Percentiles rank a stretch among this genome's conserved stretches.
Evolutionary conservation across 2,329 filamentous ascomycete species (phyloP).

Genomic region (Fusarium proliferatum): DNA sequence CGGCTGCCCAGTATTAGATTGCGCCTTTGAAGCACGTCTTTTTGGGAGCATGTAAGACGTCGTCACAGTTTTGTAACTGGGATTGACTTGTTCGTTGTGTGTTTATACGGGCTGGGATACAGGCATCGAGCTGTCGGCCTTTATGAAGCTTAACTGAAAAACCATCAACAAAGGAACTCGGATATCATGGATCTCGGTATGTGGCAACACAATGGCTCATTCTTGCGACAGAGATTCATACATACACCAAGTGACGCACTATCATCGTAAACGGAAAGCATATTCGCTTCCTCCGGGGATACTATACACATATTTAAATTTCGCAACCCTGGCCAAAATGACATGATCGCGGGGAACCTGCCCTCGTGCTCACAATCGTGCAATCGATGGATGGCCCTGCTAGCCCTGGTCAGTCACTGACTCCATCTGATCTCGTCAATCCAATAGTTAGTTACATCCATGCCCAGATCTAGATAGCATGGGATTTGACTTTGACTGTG

Average conservation of each 20-base stretch:
- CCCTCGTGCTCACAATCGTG: conserved; percentile 33
- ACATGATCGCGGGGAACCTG: conserved; percentile 42
- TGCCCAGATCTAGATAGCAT: conserved; percentile 17
- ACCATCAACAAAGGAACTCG: neutral
- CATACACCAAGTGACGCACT: neutral
- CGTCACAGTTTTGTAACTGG: neutral
- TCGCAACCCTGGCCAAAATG: conserved; percentile 40
- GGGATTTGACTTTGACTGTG: conserved; percentile 17
- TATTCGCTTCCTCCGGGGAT: neutral
- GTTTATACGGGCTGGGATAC: neutral
- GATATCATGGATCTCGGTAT: conserved; percentile 8
- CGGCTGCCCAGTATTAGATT: conserved; percentile 10
- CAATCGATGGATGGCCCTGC: conserved; percentile 1
- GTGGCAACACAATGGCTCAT: conserved; percentile 24
- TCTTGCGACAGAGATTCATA: conserved; percentile 29
- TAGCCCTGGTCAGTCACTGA: neutral
- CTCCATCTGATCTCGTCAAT: conserved; percentile 1
- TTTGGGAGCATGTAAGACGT: neutral
- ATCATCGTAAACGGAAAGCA: neutral
- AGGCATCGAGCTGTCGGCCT: neutral
- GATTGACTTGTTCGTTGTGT: neutral
- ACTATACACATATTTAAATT: conserved; percentile 1
- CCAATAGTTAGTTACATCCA: neutral
- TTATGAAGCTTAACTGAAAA: neutral
- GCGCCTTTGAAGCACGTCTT: conserved; percentile 5